Evolutionary conservation across 2,329 filamentous ascomycete species (phyloP), one percentile per base, ranked within the genome.

Genomic region (Trichoderma sp.): DNA sequence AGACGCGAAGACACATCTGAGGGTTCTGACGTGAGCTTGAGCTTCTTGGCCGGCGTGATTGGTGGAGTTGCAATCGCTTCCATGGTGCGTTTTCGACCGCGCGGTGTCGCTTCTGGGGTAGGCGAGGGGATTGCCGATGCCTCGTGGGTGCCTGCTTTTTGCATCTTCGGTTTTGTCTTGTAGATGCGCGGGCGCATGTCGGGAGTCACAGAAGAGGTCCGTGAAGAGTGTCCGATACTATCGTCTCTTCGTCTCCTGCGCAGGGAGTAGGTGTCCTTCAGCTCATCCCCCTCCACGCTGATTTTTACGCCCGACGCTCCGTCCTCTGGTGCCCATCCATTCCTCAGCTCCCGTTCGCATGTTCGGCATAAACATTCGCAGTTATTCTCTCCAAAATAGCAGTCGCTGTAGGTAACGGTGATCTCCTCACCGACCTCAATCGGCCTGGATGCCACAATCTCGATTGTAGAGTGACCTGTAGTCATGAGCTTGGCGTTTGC

Each of bases 301-400:
- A 77, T 82, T 74, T 80, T 83, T 29, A 87, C 80, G 1, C 80
- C 80, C 3, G 81, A 77, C 16, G 82, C 82, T 0, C 80, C 83
- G 4, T 84, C 83, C 16, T 81, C 82, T 0, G 83, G 86, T 47
- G 88, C 86, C 96, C 96, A 99, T 1, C 96, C 96, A 77, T 97
- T 98, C 65, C 86, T 85, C 69, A 88, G 82, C 3, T 85, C 83
- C 27, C 86, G 84, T 80, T 99, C 96, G 78, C 96, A 99, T 0
- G 92, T 96, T 74, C 87, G 86, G 79, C 96, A 99, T 1, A 99
- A 83, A 77, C 96, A 99, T 77, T 99, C 96, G 79, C 94, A 94
- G 74, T 99, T 99, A 77, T 94, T 89, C 56, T 93, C 90, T 2
- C 96, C 96, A 81, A 99, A 99, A 79, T 99, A 99, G 77, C 93